Evolutionary conservation across 2,329 filamentous ascomycete genomes (phyloP).

Genomic region (Neurospora sp.): DNA sequence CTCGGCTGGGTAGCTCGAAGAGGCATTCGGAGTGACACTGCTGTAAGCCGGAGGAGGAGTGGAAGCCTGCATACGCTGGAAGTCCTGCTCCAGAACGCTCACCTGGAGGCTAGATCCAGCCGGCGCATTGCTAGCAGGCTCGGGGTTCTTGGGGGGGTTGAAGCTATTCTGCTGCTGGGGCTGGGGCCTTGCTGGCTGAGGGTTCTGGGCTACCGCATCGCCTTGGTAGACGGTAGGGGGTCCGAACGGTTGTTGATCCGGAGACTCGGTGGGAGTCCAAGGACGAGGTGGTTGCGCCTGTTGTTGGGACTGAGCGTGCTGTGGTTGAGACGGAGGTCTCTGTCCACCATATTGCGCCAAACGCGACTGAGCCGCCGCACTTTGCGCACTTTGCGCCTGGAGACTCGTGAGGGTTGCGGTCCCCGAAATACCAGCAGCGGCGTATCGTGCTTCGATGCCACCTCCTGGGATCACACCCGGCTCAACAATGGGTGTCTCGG

Average conservation of each 20-base stretch:
- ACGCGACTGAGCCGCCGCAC: conserved; percentile 72
- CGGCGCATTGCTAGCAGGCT: conserved; percentile 23
- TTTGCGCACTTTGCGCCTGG: conserved; percentile 60
- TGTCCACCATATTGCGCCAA: conserved; percentile 64
- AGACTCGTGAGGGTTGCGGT: conserved; percentile 72
- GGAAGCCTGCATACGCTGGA: conserved; percentile 70
- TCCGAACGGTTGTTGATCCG: conserved; percentile 77
- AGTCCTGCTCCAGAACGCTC: conserved; percentile 75
- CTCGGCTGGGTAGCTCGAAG: conserved; percentile 69
- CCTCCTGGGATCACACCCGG: conserved; percentile 62
- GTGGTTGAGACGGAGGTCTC: conserved; percentile 54
- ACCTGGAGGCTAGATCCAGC: conserved; percentile 36
- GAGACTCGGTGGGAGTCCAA: conserved; percentile 91
- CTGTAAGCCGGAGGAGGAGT: conserved; percentile 95
- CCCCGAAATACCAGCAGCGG: conserved; percentile 81
- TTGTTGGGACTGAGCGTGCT: conserved; percentile 42
- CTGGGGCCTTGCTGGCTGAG: conserved; percentile 43
- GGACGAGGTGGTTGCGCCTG: conserved; percentile 47
- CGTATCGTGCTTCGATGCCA: conserved; percentile 85
- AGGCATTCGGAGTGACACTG: conserved; percentile 50
- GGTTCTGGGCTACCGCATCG: conserved; percentile 54
- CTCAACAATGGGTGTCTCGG: conserved; percentile 78
- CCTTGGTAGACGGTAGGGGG: conserved; percentile 91
- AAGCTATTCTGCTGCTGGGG: conserved; percentile 30
- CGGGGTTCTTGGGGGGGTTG: conserved; percentile 33